Base-by-base conservation (phyloP, 2,329 filamentous ascomycete species). In the Apiospora arundinis region DNA sequence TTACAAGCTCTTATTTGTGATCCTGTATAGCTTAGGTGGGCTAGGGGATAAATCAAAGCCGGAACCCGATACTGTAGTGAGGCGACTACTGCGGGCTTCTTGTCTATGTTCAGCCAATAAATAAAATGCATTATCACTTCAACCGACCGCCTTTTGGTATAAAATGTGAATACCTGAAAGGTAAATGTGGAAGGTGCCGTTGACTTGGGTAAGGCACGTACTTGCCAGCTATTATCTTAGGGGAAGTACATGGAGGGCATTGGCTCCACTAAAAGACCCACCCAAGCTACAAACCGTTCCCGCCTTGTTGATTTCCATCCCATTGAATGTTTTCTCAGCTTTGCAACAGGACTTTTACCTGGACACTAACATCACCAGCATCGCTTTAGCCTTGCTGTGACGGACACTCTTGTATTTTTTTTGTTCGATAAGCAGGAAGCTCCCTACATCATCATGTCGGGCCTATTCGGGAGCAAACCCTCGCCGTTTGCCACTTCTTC, bases 401-500 rank as follows among this genome's bases (percentile, higher is more conserved):
- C 56, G 32, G 18, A 28, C 23, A 12, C n/a, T 46, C 25, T 40
- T 67, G n/a, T 46, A n/a, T 67, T 11, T 32, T 32, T 67, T 2
- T 45, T 46, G n/a, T 46, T 23, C n/a, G 42, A 44, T 46, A 45
- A 4, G n/a, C 65, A 28, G 40, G 45, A 32, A 9, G 21, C 40
- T 18, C 28, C 40, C 65, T 45, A 5, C 45, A 32, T 11, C 76
- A 76, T 60, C 75, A 78, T 69, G 70, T 73, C 60, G 60, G 48
- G 73, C 28, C 72, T 75, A 68, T 75, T 75, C 68, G 74, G 74
- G 46, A 68, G 56, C 69, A 72, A 73, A 65, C 70, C 73, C 40
- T 67, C 70, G 74, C 75, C 16, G 70, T 83, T 83, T 71, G 80
- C 80, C 66, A 74, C 71, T 23, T 69, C 69, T 67, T n/a, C 68